Base-by-base conservation (phyloP, 768 basidiomycete species). In the Termitomyces sp. region DNA sequence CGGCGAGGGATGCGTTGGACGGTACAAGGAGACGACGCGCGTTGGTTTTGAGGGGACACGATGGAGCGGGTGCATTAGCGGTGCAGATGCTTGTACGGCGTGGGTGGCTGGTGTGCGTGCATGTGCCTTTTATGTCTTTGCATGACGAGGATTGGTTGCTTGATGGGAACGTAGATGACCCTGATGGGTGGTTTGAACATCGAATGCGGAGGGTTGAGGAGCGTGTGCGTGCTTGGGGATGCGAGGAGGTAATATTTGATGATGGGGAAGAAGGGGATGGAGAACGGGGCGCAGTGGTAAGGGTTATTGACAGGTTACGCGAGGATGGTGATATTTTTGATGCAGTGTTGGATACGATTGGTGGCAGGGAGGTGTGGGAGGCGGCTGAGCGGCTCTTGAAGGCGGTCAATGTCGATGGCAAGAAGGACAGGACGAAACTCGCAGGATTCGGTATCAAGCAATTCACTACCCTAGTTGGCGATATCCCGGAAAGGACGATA, bases 401-500 rank as follows among this genome's bases (percentile, higher is more conserved):
- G 65, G 74, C 65, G 49, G 53, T 64, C 43, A 60, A 57, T 41
- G 56, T 50, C 47, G 57, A 44, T 47, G 53, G 43, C 37, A 64
- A 58, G 57, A 59, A 62, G 43, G 63, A 70, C 47, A 62, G 65
- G 59, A 64, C 65, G 39, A 59, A 67, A 47, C 68, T 67, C 0
- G 49, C 63, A 51, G 76, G 69, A 5, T 50, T 59, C 18, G 69
- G 68, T 34, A 32, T 65, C 48, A 71, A 69, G 36, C 86, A 91
- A 68, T 92, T 94, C 68, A 92, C 90, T 44, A 93, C 92, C 1
- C 74, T 92, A 26, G 82, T 90, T 2, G 91, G 92, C 3, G 89
- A 92, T 69, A 72, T 71, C 6, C 84, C 85, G 0, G 79, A 79
- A 34, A 79, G 84, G 29, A 77, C 81, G 6, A 79, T 92, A 32